Evolutionary conservation across 257 asterid species (phyloP), one percentile per base, ranked within the genome.

Genomic region (Primulina eburnea): DNA sequence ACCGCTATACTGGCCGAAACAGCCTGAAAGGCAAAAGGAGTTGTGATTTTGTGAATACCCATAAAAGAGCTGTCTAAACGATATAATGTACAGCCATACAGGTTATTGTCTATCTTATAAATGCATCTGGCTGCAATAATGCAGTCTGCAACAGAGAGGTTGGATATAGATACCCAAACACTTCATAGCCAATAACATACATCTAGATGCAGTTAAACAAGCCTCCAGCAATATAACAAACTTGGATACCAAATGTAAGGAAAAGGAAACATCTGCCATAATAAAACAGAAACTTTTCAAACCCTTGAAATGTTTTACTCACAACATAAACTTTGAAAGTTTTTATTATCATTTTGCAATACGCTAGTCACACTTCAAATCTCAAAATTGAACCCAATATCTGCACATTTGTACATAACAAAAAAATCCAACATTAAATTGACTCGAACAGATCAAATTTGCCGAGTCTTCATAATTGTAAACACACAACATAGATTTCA

Each of bases 1-100:
- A 86, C 89, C 28, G 79, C 82, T 77, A 88, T 77, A 72, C 87
- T 75, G 81, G 86, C 67, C 71, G 91, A 64, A 74, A 74, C 82
- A 82, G 88, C 77, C 99, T 93, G 84, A 78, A 81, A 65, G 71
- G 69, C 52, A 75, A 70, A 76, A 67, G 33, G 17, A 62, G 66
- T 69, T 37, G 52, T 40, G 21, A 64, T 71, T 55, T 66, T 11
- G 52, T 40, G 72, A 61, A 62, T 62, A 60, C 26, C 26, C 70
- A 43, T 43, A 7, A 21, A 38, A 24, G 11, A 70, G 59, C 29
- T 20, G 55, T 38, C 29, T 14, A 67, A 37, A 52, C 32, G 58
- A 37, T 66, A 38, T 6, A 11, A 35, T 37, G 17, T 33, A 24
- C 30, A 28, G 30, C 30, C 30, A 28, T 28, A 2, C 52, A 2